Conservation (phyloP, 805 yeast species). For the Zygosaccharomyces pseudorouxii region DNA sequence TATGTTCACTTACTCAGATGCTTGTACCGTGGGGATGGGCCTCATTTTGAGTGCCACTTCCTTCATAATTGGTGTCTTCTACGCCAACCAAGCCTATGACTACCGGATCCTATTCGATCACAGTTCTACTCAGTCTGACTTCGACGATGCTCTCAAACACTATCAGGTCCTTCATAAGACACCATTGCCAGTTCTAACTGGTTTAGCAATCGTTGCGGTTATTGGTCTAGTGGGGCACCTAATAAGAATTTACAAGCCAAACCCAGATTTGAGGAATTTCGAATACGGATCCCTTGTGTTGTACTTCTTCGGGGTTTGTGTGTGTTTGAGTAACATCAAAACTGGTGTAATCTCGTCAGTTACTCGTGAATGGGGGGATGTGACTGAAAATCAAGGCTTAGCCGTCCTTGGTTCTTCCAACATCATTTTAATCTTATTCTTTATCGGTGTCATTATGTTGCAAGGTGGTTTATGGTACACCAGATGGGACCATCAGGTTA, state of each 20-base stretch:
- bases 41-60: conserved; percentile 46
- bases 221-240: conserved; percentile 70
- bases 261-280: conserved; percentile 76
- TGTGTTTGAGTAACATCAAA: conserved; percentile 81
- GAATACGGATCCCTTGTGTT: conserved; percentile 85
- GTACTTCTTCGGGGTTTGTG: conserved; percentile 64
- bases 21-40: conserved; percentile 31
- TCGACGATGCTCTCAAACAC: conserved; percentile 61
- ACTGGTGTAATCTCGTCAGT: conserved; percentile 70
- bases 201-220: conserved; percentile 59
- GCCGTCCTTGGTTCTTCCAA: conserved; percentile 90
- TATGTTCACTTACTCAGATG: conserved; percentile 24
- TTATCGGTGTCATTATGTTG: conserved; percentile 74
- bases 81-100: conserved; percentile 79
- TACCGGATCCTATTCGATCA: conserved; percentile 64
- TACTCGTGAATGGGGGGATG: conserved; percentile 89
- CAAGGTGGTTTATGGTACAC: conserved; percentile 92
- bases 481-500: conserved; percentile 48
- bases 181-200: conserved; percentile 40
- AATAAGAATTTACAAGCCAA: conserved; percentile 81
- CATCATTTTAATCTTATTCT: conserved; percentile 63
- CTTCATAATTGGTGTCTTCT: conserved; percentile 75
- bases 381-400: conserved; percentile 76
- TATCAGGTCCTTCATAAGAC: conserved; percentile 68
- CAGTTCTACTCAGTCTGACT: conserved; percentile 47